Conservation (phyloP, 371 early-diverging fungal genomes). For the Actinomucor elegans region DNA sequence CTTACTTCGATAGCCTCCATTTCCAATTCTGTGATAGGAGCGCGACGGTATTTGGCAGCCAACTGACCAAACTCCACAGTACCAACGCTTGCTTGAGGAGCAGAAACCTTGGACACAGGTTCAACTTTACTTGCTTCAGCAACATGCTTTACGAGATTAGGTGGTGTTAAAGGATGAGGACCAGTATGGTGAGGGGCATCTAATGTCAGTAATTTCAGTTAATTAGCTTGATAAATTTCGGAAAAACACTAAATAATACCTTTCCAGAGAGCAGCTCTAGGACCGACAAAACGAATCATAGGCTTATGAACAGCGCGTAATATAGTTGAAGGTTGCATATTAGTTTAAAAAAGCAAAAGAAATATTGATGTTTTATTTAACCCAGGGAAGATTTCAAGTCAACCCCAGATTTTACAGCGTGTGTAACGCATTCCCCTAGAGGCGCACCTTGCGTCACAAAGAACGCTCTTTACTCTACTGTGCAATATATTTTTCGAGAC, state of each 20-base stretch:
- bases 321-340: constrained; percentile 41
- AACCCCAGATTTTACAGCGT: constrained; percentile 1
- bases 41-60: constrained; percentile 39
- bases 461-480: background rate
- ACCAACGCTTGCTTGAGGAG: constrained; percentile 11
- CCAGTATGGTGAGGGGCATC: constrained; percentile 41
- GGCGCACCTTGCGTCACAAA: constrained; percentile 2
- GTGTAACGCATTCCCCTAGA: background rate
- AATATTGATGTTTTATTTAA: background rate
- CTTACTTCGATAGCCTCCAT: constrained; percentile 54
- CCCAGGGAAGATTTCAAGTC: constrained; percentile 1
- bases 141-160: constrained; percentile 49
- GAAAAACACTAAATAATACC: too few species aligned
- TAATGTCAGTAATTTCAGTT: too few species aligned
- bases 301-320: constrained; percentile 50
- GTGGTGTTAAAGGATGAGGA: constrained; percentile 49
- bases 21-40: constrained; percentile 40
- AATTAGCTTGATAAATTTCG: too few species aligned
- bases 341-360: background rate
- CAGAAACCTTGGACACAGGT: constrained; percentile 6
- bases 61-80: constrained; percentile 39
- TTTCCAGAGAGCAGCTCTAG: constrained; percentile 48
- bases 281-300: constrained; percentile 50
- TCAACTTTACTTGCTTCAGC: constrained; percentile 21
- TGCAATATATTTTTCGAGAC: background rate